Base-by-base conservation (phyloP, 169 alveolate species). In the Plasmodium inui region DNA sequence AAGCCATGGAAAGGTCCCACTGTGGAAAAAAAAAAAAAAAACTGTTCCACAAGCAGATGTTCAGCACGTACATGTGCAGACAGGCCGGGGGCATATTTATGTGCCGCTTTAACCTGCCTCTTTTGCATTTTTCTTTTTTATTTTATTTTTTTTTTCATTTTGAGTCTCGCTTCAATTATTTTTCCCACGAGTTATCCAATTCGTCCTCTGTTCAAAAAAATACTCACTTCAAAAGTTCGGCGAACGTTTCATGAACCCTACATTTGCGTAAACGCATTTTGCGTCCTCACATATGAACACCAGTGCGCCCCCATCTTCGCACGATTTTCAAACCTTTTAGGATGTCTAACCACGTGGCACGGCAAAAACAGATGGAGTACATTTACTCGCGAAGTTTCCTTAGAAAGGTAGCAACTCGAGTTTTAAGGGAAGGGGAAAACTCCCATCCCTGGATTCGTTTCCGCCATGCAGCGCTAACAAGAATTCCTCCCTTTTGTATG, bases 401-500 rank as follows among this genome's bases (percentile, higher is more conserved):
- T 79, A 89, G 89, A 89, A 89, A 89, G 90, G 94, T 89, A 89
- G 44, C 9, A 26, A 85, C 71, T n/a, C 19, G 53, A 83, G 73
- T 26, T 28, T 67, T 46, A 34, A 30, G 92, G 74, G 41, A 17
- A n/a, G 34, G 74, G 74, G 74, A 3, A 14, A 19, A 14, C 74
- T 3, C 4, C 34, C 28, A 6, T 61, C 32, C 74, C 28, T 34
- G 32, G 14, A 8, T 34, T 61, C 10, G 14, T 26, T 22, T 26
- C 6, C 32, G 32, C 74, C 74, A 46, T 46, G 57, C 57, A 12
- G 4, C n/a, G 57, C 57, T 46, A 46, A 12, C 57, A 46, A 46
- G 57, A 46, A 46, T 10, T 9, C n/a, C 74, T 7, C 71, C n/a
- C 5, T 14, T 32, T 78, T 41, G 71, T 61, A 37, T 78, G 53